Evolutionary conservation across 2,329 filamentous ascomycete species (phyloP).

Genomic region (Cytospora piceae): DNA sequence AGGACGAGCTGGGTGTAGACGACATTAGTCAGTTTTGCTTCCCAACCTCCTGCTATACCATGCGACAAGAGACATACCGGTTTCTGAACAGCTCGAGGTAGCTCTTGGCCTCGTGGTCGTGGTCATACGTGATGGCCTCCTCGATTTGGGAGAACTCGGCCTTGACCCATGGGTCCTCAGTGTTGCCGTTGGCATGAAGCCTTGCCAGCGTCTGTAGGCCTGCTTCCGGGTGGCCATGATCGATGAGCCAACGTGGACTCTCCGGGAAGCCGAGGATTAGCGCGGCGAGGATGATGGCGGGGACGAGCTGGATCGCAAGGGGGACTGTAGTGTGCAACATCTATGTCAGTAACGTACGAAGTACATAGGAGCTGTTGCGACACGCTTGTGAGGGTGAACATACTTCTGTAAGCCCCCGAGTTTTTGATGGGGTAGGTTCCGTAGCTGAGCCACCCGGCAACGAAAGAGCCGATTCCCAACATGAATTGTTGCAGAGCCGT

Average conservation of each 20-base stretch:
- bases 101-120: conserved; percentile 70
- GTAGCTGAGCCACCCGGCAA: conserved; percentile 75
- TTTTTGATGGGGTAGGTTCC: conserved; percentile 47
- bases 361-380: neutral
- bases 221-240: conserved; percentile 66
- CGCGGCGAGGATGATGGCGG: conserved; percentile 64
- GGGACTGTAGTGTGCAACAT: conserved; percentile 34
- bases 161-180: conserved; percentile 68
- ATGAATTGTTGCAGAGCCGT: conserved; percentile 82
- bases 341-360: neutral
- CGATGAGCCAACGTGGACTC: conserved; percentile 74
- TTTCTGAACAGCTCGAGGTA: conserved; percentile 71
- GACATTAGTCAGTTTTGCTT: neutral
- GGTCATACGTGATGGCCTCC: conserved; percentile 63
- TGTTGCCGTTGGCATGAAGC: conserved; percentile 71
- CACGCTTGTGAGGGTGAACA: neutral
- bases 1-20: conserved; percentile 52
- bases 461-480: conserved; percentile 74
- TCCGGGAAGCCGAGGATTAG: conserved; percentile 75
- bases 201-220: conserved; percentile 69
- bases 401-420: conserved; percentile 38
- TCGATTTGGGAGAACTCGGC: conserved; percentile 74
- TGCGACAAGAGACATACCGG: conserved; percentile 40
- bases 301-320: conserved; percentile 60
- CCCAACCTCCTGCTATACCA: neutral